Percentiles rank a stretch among this genome's conserved stretches.
Evolutionary conservation across 495 filamentous ascomycete genomes (phyloP).

Genomic region (Xylona heveae): DNA sequence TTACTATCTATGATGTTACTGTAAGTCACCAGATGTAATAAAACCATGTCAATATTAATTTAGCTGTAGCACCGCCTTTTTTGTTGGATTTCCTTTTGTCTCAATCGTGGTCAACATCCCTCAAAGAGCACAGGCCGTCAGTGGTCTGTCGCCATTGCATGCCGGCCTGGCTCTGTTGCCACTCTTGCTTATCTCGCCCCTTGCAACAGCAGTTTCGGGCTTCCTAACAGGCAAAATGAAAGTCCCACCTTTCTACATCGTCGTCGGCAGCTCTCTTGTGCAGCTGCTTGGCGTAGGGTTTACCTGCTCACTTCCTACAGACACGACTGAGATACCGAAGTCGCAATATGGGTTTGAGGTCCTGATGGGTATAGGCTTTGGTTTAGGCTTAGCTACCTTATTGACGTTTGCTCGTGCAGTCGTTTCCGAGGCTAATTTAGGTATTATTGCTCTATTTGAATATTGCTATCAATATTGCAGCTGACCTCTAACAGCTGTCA

Average conservation of each 20-base stretch:
- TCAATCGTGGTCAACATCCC: not conserved
- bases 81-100: not conserved
- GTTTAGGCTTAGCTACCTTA: not conserved
- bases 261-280: not conserved
- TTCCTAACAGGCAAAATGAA: not conserved
- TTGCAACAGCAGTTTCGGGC: not conserved
- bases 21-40: not conserved
- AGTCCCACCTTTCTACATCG: not conserved
- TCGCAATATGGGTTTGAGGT: not conserved
- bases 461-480: not conserved
- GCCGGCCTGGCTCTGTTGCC: not conserved
- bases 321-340: not conserved
- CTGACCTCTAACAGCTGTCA: not conserved
- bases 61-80: no score
- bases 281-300: not conserved
- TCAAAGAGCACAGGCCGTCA: not conserved
- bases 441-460: not conserved
- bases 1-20: not conserved
- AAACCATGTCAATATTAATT: not conserved
- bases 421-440: not conserved
- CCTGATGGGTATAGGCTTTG: not conserved
- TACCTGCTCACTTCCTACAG: not conserved
- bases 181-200: not conserved
- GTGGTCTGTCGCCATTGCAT: not conserved
- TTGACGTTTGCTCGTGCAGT: not conserved